Evolutionary conservation across 2,329 filamentous ascomycete genomes (phyloP), one percentile per base, ranked within the genome.

Genomic region (Calonectria pauciramosa): DNA sequence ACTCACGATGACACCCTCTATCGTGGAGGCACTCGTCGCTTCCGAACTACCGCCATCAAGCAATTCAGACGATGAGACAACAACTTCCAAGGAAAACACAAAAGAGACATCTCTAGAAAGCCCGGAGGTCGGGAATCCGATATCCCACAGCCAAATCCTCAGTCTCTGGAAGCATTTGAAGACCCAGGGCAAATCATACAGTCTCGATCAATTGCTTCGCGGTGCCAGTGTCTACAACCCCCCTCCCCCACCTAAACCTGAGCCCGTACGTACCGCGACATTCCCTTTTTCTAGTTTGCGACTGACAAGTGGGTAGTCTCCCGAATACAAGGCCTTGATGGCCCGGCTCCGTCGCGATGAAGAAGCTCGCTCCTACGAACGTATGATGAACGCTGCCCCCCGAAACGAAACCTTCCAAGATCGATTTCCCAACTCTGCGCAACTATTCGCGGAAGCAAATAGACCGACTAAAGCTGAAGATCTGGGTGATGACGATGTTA

Each of bases 261-360:
- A 96, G 82, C 94, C 93, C 16, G 95, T 96, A 87, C 76, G 91
- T 87, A 6, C 4, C 38, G 41, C 0, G 23, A 2, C n/a, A 4
- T 11, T 3, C 20, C 2, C 1, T 11, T 16, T 49, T 16, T 14
- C 18, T 16, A 2, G 14, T 32, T 8, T 14, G n/a, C 47, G 28
- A 14, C 71, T 78, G n/a, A 78, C 10, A 13, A 28, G 5, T 2
- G 0, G 13, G 2, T 74, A 97, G 92, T 94, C 93, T 1, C 87
- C 92, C 10, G 94, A 98, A 86, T 99, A 96, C 87, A 94, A 95
- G 84, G 94, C 93, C 9, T 88, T 98, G 1, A 99, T 99, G 95
- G 92, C 93, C 30, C 92, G 93, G 20, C 91, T 99, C 26, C 95
- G 95, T 76, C 92, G 90, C 74, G 93, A 97, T 81, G 94, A 96